Evolutionary conservation across 1,284 basidiomycete genomes (phyloP).

Genomic region (Stereum hirsutum): DNA sequence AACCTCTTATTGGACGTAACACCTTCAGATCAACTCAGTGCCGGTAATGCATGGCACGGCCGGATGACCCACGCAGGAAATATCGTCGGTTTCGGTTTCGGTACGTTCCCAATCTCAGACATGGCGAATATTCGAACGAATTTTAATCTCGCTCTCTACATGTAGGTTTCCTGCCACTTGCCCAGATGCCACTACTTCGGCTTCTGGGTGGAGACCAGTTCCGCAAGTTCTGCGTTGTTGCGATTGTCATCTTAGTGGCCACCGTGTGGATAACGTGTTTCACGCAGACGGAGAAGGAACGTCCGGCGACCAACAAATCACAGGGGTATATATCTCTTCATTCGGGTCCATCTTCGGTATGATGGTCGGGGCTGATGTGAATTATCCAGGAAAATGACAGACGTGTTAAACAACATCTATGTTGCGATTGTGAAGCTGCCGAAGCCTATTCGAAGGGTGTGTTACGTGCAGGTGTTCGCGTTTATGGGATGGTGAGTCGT

Average conservation of each 20-base stretch:
- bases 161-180: conserved; percentile 79
- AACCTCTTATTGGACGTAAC: conserved; percentile 89
- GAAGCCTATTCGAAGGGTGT: conserved; percentile 77
- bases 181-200: conserved; percentile 62
- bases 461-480: conserved; percentile 84
- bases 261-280: conserved; percentile 87
- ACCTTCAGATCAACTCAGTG: conserved; percentile 79
- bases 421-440: conserved; percentile 70
- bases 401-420: conserved; percentile 72
- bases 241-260: conserved; percentile 66
- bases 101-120: conserved; percentile 27
- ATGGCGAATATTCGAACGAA: conserved; percentile 5
- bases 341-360: neutral
- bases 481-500: conserved; percentile 80
- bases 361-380: too few species aligned
- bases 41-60: conserved; percentile 97
- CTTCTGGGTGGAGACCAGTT: conserved; percentile 92
- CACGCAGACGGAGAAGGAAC: conserved; percentile 70
- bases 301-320: conserved; percentile 32
- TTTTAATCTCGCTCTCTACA: conserved; percentile 3
- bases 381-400: conserved; percentile 36
- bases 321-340: conserved; percentile 26
- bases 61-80: conserved; percentile 94
- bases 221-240: conserved; percentile 88
- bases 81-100: conserved; percentile 86